These are phyloP conservation scores for Cryptococcus sp. DNA, from an alignment of 1,284 basidiomycete genomes.

Conservation along the genomic window DNA sequence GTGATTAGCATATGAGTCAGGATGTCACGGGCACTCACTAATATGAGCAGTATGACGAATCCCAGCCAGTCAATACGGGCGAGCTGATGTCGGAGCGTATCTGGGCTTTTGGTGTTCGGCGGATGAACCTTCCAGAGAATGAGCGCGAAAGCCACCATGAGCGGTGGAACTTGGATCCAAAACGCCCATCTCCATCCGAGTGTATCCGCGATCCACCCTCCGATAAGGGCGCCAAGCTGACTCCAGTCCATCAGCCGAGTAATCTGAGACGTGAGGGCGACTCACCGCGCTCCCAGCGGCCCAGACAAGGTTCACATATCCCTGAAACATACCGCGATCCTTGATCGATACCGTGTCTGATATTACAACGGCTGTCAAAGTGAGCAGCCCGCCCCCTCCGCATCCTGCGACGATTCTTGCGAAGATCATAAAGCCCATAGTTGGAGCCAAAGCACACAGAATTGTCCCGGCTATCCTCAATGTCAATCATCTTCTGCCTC, in stretches of 20 bases:
- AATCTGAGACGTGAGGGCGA: neutral
- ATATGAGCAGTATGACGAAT: conserved; percentile 1
- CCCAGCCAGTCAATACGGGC: conserved; percentile 5
- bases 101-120: neutral
- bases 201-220: conserved; percentile 2
- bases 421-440: conserved; percentile 4
- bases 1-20: neutral
- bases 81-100: neutral
- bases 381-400: conserved; percentile 1
- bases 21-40: neutral
- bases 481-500: neutral
- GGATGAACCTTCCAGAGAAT: conserved; percentile 8
- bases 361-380: conserved; percentile 3
- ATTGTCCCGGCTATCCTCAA: neutral
- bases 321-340: conserved; percentile 4
- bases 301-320: conserved; percentile 2
- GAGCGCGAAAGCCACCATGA: neutral
- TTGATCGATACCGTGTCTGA: conserved; percentile 6
- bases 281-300: conserved; percentile 2
- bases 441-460: conserved; percentile 3
- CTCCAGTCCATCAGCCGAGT: neutral
- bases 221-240: conserved; percentile 1
- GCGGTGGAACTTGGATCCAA: conserved; percentile 8
- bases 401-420: conserved; percentile 3
- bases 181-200: conserved; percentile 8